Conservation (phyloP, 2,329 filamentous ascomycete species). For the Neofusicoccum ribis region DNA sequence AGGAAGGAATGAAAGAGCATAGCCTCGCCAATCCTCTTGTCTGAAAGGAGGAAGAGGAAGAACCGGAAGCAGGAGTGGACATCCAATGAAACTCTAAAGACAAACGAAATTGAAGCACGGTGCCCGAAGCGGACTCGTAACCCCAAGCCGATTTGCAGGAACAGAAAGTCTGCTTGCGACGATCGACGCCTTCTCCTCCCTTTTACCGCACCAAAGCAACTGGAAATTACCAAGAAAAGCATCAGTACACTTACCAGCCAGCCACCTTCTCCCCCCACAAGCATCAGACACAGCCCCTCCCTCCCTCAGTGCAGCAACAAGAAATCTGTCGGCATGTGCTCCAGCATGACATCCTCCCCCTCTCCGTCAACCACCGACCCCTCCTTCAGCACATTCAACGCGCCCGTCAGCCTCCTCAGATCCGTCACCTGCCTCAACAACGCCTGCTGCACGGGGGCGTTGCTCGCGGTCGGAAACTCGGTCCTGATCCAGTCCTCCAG, state of each 20-base stretch:
- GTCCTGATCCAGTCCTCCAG: conserved; percentile 14
- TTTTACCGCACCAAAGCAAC: no score
- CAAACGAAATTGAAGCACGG: not conserved
- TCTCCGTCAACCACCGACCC: not conserved
- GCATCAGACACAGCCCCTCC: not conserved
- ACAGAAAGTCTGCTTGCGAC: not conserved
- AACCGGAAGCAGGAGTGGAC: not conserved
- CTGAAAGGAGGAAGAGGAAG: not conserved
- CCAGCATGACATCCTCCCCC: not conserved
- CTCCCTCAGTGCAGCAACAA: not conserved
- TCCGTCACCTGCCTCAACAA: conserved; percentile 5
- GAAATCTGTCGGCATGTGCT: conserved; percentile 1
- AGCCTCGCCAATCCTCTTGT: not conserved
- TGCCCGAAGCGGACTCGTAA: not conserved
- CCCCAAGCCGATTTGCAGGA: not conserved
- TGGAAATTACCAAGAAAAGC: no score
- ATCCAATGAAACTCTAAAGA: not conserved
- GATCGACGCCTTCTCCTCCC: not conserved
- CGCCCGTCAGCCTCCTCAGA: not conserved
- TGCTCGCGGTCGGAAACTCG: conserved; percentile 15
- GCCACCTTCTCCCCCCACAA: not conserved
- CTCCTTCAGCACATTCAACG: not conserved
- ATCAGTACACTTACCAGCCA: no score
- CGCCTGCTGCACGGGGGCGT: not conserved
- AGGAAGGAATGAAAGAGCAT: not conserved